Percentiles rank a stretch among this genome's conserved stretches.
Evolutionary conservation across 305 asterid genomes (phyloP).

Genomic region (Fraxinus xanthoxyloides): DNA sequence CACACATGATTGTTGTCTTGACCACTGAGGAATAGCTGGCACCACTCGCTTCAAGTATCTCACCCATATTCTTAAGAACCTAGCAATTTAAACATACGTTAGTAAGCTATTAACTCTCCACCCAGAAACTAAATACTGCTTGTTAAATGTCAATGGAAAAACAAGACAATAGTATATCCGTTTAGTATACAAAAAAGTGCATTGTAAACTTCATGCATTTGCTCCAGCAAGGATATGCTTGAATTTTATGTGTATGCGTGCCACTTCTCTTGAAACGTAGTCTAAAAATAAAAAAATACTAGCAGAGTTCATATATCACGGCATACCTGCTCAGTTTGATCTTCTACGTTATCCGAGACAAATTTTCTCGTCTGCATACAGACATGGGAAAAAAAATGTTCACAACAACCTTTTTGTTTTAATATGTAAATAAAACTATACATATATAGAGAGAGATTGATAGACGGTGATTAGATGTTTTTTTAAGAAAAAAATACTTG

Average conservation of each 20-base stretch:
- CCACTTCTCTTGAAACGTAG: neutral
- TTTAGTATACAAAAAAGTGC: neutral
- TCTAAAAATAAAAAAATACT: neutral
- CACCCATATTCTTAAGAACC: constrained; percentile 62
- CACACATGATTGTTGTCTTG: constrained; percentile 61
- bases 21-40: constrained; percentile 55
- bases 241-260: neutral
- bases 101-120: neutral
- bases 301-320: neutral
- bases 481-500: neutral
- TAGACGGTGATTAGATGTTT: neutral
- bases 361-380: constrained; percentile 65
- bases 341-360: constrained; percentile 72
- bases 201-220: neutral
- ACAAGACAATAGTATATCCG: neutral
- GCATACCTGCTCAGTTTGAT: constrained; percentile 88
- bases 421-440: neutral
- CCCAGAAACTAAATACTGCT: neutral
- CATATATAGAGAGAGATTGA: neutral
- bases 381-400: constrained; percentile 6
- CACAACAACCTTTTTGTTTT: neutral
- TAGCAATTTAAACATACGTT: constrained; percentile 3
- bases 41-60: constrained; percentile 57
- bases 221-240: neutral
- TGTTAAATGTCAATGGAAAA: neutral